These are phyloP conservation scores for Cordyceps cateniannulata DNA, from an alignment of 2,329 filamentous ascomycete genomes.

Conservation along the genomic window DNA sequence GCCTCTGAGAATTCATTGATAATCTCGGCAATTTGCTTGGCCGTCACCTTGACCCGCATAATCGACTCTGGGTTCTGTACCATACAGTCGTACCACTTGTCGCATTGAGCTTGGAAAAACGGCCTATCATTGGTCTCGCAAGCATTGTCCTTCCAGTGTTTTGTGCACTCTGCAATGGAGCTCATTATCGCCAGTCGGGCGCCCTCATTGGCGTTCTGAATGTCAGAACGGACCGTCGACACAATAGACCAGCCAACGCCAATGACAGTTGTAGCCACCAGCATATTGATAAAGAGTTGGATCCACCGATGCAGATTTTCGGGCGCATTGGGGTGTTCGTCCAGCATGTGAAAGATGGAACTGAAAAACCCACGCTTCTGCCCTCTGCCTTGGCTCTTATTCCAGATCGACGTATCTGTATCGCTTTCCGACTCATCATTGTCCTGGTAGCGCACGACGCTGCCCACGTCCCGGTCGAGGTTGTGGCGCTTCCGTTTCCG, in stretches of 20 bases:
- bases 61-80: conserved; percentile 71
- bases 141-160: conserved; percentile 67
- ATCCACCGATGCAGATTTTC: conserved; percentile 55
- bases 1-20: conserved; percentile 90
- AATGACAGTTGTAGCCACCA: conserved; percentile 47
- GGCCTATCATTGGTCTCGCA: conserved; percentile 64
- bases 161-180: conserved; percentile 67
- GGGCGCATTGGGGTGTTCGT: conserved; percentile 52
- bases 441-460: conserved; percentile 37
- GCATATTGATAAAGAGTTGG: conserved; percentile 56
- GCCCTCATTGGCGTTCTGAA: conserved; percentile 63
- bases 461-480: conserved; percentile 46
- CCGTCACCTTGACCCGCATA: conserved; percentile 72
- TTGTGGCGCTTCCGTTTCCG: conserved; percentile 49
- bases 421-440: conserved; percentile 43
- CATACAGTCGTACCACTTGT: conserved; percentile 84
- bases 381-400: conserved; percentile 15
- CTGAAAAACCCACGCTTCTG: conserved; percentile 27
- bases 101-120: conserved; percentile 66
- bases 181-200: conserved; percentile 63
- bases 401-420: conserved; percentile 34
- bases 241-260: conserved; percentile 67
- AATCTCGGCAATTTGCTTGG: conserved; percentile 83
- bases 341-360: conserved; percentile 44
- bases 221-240: conserved; percentile 65